These are phyloP conservation scores for Castanea mollissima DNA, from an alignment of 306 rosid genomes.

Conservation along the genomic window DNA sequence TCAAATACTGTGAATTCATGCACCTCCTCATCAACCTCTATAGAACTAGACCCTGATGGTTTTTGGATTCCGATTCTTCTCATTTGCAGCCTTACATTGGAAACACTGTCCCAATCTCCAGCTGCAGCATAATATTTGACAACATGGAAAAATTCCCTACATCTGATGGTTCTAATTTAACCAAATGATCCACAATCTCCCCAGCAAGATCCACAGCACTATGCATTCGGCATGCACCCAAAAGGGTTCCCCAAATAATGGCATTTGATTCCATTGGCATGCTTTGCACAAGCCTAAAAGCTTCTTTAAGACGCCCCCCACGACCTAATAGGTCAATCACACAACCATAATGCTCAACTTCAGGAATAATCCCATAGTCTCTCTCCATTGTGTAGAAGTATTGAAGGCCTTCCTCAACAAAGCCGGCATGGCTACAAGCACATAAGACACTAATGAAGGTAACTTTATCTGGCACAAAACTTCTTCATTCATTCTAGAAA, in stretches of 20 bases:
- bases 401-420: conserved; percentile 60
- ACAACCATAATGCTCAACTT: conserved; percentile 78
- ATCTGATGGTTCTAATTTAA: conserved; percentile 54
- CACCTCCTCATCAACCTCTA: conserved; percentile 64
- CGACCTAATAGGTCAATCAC: conserved; percentile 87
- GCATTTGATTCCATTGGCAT: conserved; percentile 84
- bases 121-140: conserved; percentile 88
- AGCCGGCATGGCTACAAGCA: conserved; percentile 81
- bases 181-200: conserved; percentile 50
- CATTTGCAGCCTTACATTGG: conserved; percentile 58
- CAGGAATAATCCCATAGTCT: conserved; percentile 58
- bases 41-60: conserved; percentile 79
- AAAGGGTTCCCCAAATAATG: conserved; percentile 65
- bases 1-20: conserved; percentile 77
- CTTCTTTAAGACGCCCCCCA: conserved; percentile 74
- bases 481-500: conserved; percentile 55
- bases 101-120: conserved; percentile 70
- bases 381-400: conserved; percentile 66
- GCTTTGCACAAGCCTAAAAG: conserved; percentile 54
- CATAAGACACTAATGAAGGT: conserved; percentile 73
- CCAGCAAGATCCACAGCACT: conserved; percentile 59
- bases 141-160: conserved; percentile 64
- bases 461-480: conserved; percentile 62
- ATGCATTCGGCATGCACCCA: conserved; percentile 87
- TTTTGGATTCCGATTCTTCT: conserved; percentile 59